Evolutionary conservation across 2,329 filamentous ascomycete species (phyloP).

Genomic region (Apiospora kogelbergensis): DNA sequence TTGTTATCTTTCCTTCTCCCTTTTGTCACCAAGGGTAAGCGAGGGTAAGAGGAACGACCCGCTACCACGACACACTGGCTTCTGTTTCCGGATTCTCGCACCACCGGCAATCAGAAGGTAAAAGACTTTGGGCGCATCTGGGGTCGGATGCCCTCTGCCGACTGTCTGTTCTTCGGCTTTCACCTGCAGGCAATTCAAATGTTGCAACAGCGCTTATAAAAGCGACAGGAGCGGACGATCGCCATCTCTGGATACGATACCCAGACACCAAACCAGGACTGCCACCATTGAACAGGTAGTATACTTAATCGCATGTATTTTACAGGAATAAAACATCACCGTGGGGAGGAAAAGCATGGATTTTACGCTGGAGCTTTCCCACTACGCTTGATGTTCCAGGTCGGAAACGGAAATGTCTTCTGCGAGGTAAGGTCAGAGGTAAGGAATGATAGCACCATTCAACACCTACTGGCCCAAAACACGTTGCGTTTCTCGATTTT

Average conservation of each 20-base stretch:
- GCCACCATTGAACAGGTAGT: conserved; percentile 3
- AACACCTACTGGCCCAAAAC: conserved; percentile 3
- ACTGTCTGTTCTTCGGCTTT: not conserved
- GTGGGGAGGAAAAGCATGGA: not conserved
- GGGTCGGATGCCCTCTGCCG: not conserved
- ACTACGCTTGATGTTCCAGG: not conserved
- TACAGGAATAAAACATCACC: conserved; percentile 5
- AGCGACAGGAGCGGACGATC: not conserved
- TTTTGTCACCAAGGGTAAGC: conserved; percentile 37
- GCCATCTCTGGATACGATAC: not conserved
- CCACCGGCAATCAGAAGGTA: not conserved
- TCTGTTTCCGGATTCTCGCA: not conserved
- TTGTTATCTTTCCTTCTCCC: conserved; percentile 34
- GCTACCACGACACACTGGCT: not conserved
- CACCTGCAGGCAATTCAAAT: not conserved
- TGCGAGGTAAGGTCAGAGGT: conserved; percentile 56
- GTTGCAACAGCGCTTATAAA: not conserved
- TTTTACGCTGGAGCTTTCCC: not conserved
- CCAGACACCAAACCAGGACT: not conserved
- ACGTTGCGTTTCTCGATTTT: not conserved
- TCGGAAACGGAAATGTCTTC: not conserved
- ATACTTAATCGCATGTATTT: conserved; percentile 6
- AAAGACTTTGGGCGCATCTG: not conserved
- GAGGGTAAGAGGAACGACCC: conserved; percentile 30
- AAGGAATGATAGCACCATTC: conserved; percentile 34